Evolutionary conservation across 225 moss, liverwort and hornwort genomes (phyloP).

Genomic region (Physcomitrellopsis africana): DNA sequence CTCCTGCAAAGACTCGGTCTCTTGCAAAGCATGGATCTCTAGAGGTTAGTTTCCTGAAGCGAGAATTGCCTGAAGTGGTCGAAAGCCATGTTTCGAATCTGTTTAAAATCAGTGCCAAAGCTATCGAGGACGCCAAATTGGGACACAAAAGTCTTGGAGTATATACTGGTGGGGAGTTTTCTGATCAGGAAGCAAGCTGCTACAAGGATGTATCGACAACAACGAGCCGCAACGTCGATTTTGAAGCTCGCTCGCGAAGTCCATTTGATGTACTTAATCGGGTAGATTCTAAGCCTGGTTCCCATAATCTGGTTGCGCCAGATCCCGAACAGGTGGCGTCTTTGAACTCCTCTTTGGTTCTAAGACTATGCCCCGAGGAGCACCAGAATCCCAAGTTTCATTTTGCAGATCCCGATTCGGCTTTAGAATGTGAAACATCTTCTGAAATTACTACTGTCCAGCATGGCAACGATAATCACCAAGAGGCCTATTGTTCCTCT

Average conservation of each 20-base stretch:
- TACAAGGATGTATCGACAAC: conserved; percentile 56
- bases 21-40: conserved; percentile 31
- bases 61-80: conserved; percentile 29
- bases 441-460: not conserved
- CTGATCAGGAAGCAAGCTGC: conserved; percentile 41
- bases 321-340: conserved; percentile 26
- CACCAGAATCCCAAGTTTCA: conserved; percentile 2
- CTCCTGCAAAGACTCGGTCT: conserved; percentile 36
- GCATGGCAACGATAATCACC: conserved; percentile 3
- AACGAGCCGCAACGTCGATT: conserved; percentile 53
- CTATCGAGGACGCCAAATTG: conserved; percentile 24
- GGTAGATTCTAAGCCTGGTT: conserved; percentile 36
- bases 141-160: conserved; percentile 2
- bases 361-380: not conserved
- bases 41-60: not conserved
- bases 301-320: conserved; percentile 25
- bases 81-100: conserved; percentile 45
- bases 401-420: conserved; percentile 19
- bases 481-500: conserved; percentile 20
- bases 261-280: no score
- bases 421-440: conserved; percentile 28
- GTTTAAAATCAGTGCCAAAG: conserved; percentile 50
- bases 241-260: no score
- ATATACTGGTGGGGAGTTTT: conserved; percentile 14
- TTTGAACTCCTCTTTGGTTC: conserved; percentile 23